These are phyloP conservation scores for Fraxinus angustifolia DNA, from an alignment of 305 asterid genomes.

Conservation along the genomic window DNA sequence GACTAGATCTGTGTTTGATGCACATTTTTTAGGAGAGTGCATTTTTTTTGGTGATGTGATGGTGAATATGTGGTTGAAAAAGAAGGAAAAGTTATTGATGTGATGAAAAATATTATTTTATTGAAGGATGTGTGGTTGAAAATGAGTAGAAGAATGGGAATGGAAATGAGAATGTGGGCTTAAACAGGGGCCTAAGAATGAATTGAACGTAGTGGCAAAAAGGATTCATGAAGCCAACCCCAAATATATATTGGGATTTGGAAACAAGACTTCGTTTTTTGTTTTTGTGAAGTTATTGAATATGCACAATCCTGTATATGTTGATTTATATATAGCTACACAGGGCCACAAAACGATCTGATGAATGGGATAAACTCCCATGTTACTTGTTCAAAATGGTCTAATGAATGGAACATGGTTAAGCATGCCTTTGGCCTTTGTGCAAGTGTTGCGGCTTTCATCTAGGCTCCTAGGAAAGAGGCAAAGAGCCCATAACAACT, in stretches of 20 bases:
- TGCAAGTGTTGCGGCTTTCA: neutral
- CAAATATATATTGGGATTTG: neutral
- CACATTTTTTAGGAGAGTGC: no score
- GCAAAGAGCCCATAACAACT: neutral
- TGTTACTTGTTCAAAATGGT: neutral
- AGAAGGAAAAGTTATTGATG: no score
- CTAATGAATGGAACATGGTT: neutral
- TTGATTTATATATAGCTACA: neutral
- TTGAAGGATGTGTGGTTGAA: no score
- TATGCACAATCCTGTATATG: neutral
- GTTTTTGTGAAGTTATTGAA: neutral
- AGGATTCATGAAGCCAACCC: neutral
- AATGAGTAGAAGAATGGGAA: no score
- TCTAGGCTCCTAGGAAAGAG: neutral
- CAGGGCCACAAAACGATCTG: neutral
- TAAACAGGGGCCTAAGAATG: neutral
- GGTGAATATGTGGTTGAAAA: no score
- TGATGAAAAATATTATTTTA: no score
- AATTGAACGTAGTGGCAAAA: neutral
- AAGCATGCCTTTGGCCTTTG: neutral
- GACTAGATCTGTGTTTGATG: no score
- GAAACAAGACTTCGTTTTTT: neutral
- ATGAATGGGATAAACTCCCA: neutral
- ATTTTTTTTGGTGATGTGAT: no score
- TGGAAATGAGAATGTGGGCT: no score